phyloP scores from a whole-genome alignment of 2,329 filamentous ascomycete species.

The Amesomyces nigricolor region DNA sequence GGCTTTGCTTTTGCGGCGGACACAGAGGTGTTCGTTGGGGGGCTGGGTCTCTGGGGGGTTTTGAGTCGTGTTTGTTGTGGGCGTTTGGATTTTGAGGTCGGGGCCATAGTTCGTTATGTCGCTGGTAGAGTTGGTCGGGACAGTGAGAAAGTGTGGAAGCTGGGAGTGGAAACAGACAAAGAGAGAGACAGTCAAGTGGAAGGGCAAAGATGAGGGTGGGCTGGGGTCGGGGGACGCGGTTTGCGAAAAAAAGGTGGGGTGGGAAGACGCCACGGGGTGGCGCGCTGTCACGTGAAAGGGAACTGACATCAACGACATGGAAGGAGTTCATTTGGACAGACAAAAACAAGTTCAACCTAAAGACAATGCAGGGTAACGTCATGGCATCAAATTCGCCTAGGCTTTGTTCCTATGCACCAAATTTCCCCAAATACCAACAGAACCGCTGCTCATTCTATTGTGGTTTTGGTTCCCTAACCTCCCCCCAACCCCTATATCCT shows the following conservation, averaged over 20 bases:
- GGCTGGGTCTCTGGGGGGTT: conserved; percentile 13
- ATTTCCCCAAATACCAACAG: neutral
- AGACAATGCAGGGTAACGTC: no score
- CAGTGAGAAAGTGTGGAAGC: no score
- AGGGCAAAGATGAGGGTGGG: no score
- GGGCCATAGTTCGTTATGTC: neutral
- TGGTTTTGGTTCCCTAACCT: neutral
- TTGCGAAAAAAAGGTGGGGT: conserved; percentile 6
- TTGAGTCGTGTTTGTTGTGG: conserved; percentile 13
- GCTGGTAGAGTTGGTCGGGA: no score
- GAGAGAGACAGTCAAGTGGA: no score
- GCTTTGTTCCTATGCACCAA: neutral
- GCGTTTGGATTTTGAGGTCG: neutral
- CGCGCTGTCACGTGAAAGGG: conserved; percentile 18
- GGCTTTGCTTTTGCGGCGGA: conserved; percentile 6
- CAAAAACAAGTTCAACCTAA: no score
- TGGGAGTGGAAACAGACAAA: no score
- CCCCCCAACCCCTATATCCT: conserved; percentile 26
- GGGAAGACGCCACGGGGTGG: neutral
- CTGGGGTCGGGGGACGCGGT: neutral
- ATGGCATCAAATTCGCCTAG: no score
- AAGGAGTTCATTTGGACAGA: no score
- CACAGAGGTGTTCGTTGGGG: neutral
- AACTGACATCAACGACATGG: neutral
- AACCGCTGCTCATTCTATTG: conserved; percentile 2